phyloP scores from a whole-genome alignment of 116 monocot species.

The Posidonia oceanica region DNA sequence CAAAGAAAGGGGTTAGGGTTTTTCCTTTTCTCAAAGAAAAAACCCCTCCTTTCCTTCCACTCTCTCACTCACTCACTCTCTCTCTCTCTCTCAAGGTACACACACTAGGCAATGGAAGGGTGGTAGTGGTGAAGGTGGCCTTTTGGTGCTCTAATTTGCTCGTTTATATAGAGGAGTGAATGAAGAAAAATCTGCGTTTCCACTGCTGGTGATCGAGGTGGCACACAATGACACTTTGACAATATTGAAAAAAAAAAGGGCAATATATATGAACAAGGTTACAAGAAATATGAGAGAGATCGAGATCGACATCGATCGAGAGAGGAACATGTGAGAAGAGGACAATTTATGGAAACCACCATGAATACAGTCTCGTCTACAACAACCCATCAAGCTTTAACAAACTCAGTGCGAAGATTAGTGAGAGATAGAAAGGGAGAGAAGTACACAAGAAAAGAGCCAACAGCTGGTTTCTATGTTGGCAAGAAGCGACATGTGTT shows the following conservation, averaged over 20 bases:
- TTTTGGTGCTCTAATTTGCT: neutral
- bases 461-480: too few relatives aligned
- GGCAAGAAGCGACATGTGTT: too few relatives aligned
- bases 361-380: too few relatives aligned
- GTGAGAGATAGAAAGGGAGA: too few relatives aligned
- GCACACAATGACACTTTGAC: neutral
- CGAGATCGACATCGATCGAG: neutral
- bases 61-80: neutral
- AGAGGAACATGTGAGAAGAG: slow-evolving; percentile 1
- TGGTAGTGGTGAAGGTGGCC: neutral
- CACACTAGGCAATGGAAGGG: neutral
- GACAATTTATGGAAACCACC: neutral
- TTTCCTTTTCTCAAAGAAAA: slow-evolving; percentile 1
- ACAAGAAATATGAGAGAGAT: neutral
- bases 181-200: slow-evolving; percentile 1
- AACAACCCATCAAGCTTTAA: too few relatives aligned
- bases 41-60: neutral
- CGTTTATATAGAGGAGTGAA: slow-evolving; percentile 1
- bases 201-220: neutral
- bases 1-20: neutral
- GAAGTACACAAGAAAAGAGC: too few relatives aligned
- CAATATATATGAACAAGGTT: neutral
- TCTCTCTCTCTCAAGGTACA: neutral
- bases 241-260: neutral
- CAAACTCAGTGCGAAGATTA: too few relatives aligned